A percentile compares a stretch with the other conserved stretches of the same genome.
Conservation (phyloP, 345 rosid genomes). For the Noccaea bulbosa region DNA sequence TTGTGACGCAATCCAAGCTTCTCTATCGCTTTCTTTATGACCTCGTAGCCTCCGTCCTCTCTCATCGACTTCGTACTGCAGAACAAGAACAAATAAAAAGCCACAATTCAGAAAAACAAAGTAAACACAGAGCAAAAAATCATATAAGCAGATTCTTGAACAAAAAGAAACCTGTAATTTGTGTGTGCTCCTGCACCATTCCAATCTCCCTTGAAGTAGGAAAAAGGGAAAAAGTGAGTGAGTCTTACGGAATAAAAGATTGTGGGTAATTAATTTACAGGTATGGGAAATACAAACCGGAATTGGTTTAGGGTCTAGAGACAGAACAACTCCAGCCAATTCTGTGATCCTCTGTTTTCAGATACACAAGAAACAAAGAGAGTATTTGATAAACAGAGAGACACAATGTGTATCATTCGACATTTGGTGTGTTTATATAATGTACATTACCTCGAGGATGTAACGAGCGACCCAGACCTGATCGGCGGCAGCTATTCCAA, state of each 20-base stretch:
- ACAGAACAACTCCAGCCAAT: slow-evolving; percentile 68
- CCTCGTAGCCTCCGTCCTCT: slow-evolving; percentile 62
- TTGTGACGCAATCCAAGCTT: slow-evolving; percentile 72
- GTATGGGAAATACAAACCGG: slow-evolving; percentile 45
- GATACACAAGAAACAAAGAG: slow-evolving; percentile 25
- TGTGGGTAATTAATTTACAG: background rate
- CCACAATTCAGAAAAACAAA: background rate
- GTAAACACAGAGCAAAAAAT: no score
- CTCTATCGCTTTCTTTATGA: slow-evolving; percentile 75
- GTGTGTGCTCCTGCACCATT: slow-evolving; percentile 98
- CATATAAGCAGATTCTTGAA: background rate
- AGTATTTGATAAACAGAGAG: background rate
- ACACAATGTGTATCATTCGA: background rate
- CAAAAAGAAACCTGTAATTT: slow-evolving; percentile 60
- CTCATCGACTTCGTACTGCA: slow-evolving; percentile 90
- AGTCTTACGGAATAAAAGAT: background rate
- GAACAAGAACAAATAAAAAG: background rate
- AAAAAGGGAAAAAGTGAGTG: background rate
- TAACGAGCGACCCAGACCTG: slow-evolving; percentile 80
- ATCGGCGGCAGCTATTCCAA: slow-evolving; percentile 78
- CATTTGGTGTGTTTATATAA: background rate
- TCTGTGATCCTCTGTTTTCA: slow-evolving; percentile 75
- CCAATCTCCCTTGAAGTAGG: slow-evolving; percentile 73
- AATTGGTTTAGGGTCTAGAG: slow-evolving; percentile 90
- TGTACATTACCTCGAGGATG: slow-evolving; percentile 67